Percentiles rank a stretch among this genome's conserved stretches.
Conservation (phyloP, 1,284 basidiomycete species). For the Trichosporon ovoides region DNA sequence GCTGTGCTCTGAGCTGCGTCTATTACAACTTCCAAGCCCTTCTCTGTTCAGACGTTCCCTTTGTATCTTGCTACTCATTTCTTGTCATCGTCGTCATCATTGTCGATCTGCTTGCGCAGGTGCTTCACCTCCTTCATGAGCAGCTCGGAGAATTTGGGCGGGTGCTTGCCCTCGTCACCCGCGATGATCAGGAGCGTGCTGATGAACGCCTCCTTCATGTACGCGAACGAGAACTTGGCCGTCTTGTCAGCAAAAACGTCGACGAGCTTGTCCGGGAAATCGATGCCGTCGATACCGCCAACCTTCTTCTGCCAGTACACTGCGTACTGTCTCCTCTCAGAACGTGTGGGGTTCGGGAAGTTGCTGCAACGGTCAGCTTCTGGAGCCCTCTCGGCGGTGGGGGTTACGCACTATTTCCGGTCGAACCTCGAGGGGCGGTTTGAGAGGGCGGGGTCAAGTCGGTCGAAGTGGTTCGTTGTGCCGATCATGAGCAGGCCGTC, state of each 20-base stretch:
- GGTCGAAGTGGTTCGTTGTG: conserved; percentile 76
- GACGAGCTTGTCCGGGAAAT: conserved; percentile 62
- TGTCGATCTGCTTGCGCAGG: conserved; percentile 46
- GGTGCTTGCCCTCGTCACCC: conserved; percentile 17
- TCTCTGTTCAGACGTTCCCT: too few relatives aligned
- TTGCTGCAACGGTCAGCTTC: conserved; percentile 25
- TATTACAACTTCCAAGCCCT: too few relatives aligned
- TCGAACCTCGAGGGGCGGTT: conserved; percentile 74
- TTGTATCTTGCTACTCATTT: neutral
- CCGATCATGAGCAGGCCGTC: conserved; percentile 71
- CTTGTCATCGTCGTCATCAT: neutral
- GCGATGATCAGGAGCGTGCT: conserved; percentile 34
- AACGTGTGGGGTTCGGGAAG: conserved; percentile 58
- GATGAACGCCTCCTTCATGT: conserved; percentile 70
- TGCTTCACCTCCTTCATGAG: conserved; percentile 58
- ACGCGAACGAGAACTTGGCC: conserved; percentile 68
- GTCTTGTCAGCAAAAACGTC: conserved; percentile 59
- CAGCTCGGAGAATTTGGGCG: conserved; percentile 50
- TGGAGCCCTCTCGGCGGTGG: too few relatives aligned
- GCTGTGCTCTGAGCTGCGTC: too few relatives aligned
- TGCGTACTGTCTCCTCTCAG: conserved; percentile 62
- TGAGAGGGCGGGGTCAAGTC: conserved; percentile 67
- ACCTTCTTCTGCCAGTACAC: conserved; percentile 74
- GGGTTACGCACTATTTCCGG: conserved; percentile 64
- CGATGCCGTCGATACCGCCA: conserved; percentile 56